Evolutionary conservation across 2,329 filamentous ascomycete species (phyloP).

Genomic region (Scedosporium minutisporum): DNA sequence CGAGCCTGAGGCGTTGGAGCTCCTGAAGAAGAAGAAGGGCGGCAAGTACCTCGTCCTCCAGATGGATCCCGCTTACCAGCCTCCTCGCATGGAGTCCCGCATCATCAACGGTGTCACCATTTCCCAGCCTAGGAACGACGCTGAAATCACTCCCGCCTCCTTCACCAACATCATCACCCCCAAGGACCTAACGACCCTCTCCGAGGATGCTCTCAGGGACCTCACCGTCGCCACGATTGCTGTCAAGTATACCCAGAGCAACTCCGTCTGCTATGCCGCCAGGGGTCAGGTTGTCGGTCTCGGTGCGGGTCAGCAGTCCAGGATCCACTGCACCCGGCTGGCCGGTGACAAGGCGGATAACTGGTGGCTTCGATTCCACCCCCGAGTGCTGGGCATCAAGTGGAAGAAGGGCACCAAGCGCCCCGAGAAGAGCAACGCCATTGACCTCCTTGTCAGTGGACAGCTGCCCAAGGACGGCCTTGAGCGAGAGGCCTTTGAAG

Average conservation of each 20-base stretch:
- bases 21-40: constrained; percentile 96
- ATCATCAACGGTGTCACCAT: constrained; percentile 86
- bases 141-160: constrained; percentile 72
- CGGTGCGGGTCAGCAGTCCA: constrained; percentile 91
- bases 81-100: constrained; percentile 70
- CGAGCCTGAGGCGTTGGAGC: constrained; percentile 73
- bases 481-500: constrained; percentile 80
- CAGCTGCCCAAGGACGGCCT: constrained; percentile 74
- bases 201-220: constrained; percentile 77
- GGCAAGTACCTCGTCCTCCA: constrained; percentile 93
- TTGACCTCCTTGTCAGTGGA: constrained; percentile 87
- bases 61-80: constrained; percentile 82
- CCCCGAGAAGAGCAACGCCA: constrained; percentile 95
- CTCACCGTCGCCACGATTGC: constrained; percentile 93
- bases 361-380: constrained; percentile 99
- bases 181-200: constrained; percentile 62
- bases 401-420: constrained; percentile 98
- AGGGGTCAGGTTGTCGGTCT: constrained; percentile 92
- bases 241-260: constrained; percentile 97
- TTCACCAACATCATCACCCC: constrained; percentile 82
- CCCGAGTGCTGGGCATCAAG: constrained; percentile 75
- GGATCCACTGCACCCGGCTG: constrained; percentile 96
- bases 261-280: constrained; percentile 94
- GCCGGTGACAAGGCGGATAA: constrained; percentile 98
- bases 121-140: constrained; percentile 86